Base-by-base conservation (phyloP, 106 monocot species). In the Dendrobium catenatum region DNA sequence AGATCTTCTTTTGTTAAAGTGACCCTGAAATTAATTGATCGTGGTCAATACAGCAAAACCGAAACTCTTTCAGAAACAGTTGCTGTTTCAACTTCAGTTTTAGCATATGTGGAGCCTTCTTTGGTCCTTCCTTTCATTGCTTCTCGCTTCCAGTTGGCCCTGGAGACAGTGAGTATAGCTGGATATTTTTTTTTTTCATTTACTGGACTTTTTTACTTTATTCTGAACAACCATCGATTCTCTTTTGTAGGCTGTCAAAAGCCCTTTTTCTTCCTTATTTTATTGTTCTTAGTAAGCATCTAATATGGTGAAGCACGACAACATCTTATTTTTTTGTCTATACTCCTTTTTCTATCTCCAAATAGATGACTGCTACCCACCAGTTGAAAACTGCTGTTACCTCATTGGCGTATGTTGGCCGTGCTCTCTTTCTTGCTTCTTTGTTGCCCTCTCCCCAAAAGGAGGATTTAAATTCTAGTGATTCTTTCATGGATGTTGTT, bases 31-130 rank as follows among this genome's bases (percentile, higher is more conserved):
- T 85, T 99, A 81, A 90, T 99, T 85, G 91, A 93, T 82, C 99
- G 95, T 77, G 99, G 99, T 78, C 99, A 95, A 80, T 99, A 99
- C 83, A 99, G 99, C 89, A 99, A 99, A 91, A 93, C 88, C 76
- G 87, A 91, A 72, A 82, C 88, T 89, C 93, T 99, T 83, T 89
- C 95, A 80, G 91, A 95, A 86, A 91, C 99, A 13, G 95, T 99
- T 83, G 89, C 99, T 79, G 81, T 86, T 87, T 87, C 91, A 78
- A 91, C 93, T 80, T 99, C 99, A 49, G 78, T 95, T 76, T 85
- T 99, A 82, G 88, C 99, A 73, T 99, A 99, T 88, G 85, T 99
- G 51, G 99, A 99, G 77, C 99, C 99, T 18, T 86, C 90, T 55
- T 80, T 99, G 82, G 88, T 99, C 44, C 95, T 99, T 83, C 99